Evolutionary conservation across 495 filamentous ascomycete species (phyloP).

Genomic region (Echria macrotheca): DNA sequence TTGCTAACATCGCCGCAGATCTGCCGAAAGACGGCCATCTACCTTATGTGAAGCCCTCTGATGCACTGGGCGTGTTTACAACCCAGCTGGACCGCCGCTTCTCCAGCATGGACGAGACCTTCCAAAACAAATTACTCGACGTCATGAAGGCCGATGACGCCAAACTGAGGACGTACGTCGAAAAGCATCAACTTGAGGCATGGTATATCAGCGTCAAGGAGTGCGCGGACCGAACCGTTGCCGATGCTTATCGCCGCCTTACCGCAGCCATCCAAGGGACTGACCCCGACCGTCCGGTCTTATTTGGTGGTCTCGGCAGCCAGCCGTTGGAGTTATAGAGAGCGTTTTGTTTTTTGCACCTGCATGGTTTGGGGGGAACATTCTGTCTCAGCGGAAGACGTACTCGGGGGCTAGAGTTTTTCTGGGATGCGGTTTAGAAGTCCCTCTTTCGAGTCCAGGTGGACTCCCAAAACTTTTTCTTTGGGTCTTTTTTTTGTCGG

Average conservation of each 20-base stretch:
- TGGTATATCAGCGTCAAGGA: constrained; percentile 41
- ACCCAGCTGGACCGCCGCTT: constrained; percentile 52
- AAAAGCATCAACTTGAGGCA: constrained; percentile 53
- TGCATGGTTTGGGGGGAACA: too few relatives aligned
- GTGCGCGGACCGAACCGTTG: constrained; percentile 27
- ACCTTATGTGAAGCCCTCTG: constrained; percentile 42
- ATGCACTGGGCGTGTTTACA: constrained; percentile 48
- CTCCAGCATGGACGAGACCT: constrained; percentile 37
- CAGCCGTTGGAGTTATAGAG: too few relatives aligned
- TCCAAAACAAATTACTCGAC: constrained; percentile 45
- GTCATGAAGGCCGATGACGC: constrained; percentile 53
- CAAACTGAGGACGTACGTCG: constrained; percentile 46
- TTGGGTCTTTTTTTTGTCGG: background rate
- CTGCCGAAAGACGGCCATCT: constrained; percentile 30
- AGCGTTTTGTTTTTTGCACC: too few relatives aligned
- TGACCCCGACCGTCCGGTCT: too few relatives aligned
- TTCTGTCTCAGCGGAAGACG: too few relatives aligned
- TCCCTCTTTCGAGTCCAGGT: too few relatives aligned
- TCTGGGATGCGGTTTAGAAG: too few relatives aligned
- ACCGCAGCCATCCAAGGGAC: too few relatives aligned
- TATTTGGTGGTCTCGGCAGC: too few relatives aligned
- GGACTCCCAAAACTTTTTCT: too few relatives aligned
- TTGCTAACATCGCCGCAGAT: constrained; percentile 18
- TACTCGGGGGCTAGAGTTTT: too few relatives aligned
- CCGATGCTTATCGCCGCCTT: constrained; percentile 3